Base-by-base conservation (phyloP, 2,329 filamentous ascomycete species). In the Metarhizium rileyi region DNA sequence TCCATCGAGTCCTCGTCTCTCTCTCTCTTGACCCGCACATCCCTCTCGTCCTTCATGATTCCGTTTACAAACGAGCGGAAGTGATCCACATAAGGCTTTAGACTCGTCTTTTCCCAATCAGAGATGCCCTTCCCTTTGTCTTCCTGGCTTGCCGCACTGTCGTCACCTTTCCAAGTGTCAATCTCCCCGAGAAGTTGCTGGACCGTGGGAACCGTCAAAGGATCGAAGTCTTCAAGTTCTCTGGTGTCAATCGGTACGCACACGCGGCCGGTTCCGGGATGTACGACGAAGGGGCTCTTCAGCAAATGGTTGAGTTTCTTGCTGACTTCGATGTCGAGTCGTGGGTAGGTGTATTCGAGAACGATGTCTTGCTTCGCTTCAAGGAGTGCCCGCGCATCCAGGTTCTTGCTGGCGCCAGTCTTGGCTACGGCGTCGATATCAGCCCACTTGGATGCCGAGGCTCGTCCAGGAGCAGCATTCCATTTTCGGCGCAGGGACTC, bases 261-360 rank as follows among this genome's bases (percentile, higher is more conserved):
- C 6, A 98, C 88, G 49, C 91, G 75, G 1, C 93, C 91, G 0
- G 93, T 98, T 18, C 90, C 90, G 0, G 93, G 93, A 65, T 98
- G 93, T 35, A 98, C 84, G 53, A 96, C 91, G 62, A 98, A 98
- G 0, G 93, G 93, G 54, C 85, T 90, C 66, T 98, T 98, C 59
- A 98, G 83, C 76, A 98, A 81, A 77, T 98, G 93, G 71, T 96
- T 97, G 50, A 95, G 81, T 66, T 96, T 95, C 75, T 97, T 97
- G 63, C 87, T 93, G 64, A 98, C 93, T 67, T 95, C 90, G 53
- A 93, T 90, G 74, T 98, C 93, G 49, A 98, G 86, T 36, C 93
- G 85, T 3, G 93, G 93, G 67, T 98, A 98, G 6, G 93, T 96
- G 70, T 98, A 97, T 69, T 98, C 93, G 27, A 98, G 80, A 3